Evolutionary conservation across 2,329 filamentous ascomycete genomes (phyloP), one percentile per base, ranked within the genome.

Genomic region (Ceratocystis alfenasii): DNA sequence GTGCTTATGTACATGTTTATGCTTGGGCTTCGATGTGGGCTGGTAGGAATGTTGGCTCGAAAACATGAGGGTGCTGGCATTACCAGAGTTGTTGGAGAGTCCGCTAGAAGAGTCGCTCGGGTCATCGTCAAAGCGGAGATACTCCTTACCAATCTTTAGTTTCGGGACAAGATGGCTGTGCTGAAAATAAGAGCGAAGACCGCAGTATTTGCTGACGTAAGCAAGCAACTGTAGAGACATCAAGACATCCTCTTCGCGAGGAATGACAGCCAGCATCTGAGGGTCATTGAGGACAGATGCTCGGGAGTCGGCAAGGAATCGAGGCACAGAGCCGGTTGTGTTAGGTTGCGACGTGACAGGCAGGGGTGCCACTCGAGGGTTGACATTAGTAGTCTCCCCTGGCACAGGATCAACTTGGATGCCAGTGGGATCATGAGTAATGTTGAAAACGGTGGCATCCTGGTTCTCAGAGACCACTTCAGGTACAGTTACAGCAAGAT

Each of bases 121-220:
- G 68, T 81, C 81, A 66, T 86, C 85, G 69, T 96, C 92, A 2
- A 96, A 80, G 65, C 90, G 79, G 68, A 88, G 83, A 33, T 96
- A 81, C 73, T 96, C 92, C 70, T 87, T 86, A 68, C 90, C 89
- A 70, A 99, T 93, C 74, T 92, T 92, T 63, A 99, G 85, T 69
- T 87, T 88, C 0, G 94, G 94, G 3, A 99, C 94, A 10, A 97
- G 80, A 72, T 99, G 94, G 48, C 92, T 95, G 74, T 88, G 84
- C 73, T 99, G 94, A 75, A 99, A 99, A 75, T 96, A 99, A 3
- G 90, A 87, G 20, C 94, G 86, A 36, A 99, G 83, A 71, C 95
- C 95, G 80, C 94, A 97, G 77, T 99, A 99, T 76, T 99, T 99
- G 28, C 92, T 96, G 66, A 99, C 93, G 74, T 99, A 99, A 17